Conservation (phyloP, 148 eudicot genomes). For the Linanthus parryae region DNA sequence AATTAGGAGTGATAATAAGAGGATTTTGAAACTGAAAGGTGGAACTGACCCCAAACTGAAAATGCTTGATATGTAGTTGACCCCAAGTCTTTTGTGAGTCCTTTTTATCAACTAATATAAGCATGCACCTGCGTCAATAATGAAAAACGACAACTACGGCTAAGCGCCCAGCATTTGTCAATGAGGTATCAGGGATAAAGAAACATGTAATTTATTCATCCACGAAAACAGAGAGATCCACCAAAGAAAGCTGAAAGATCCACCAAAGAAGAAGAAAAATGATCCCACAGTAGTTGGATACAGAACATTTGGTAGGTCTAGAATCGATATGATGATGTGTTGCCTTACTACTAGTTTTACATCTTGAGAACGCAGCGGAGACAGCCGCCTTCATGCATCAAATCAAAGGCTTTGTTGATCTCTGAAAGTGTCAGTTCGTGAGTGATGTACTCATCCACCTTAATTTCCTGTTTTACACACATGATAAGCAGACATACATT, state of each 20-base stretch:
- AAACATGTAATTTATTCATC: not conserved
- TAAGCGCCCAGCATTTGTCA: no score
- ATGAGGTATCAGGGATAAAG: not conserved
- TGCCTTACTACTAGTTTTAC: not conserved
- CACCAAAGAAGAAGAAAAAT: not conserved
- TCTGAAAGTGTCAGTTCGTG: constrained; percentile 62
- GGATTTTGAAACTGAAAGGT: no score
- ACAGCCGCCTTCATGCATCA: constrained; percentile 85
- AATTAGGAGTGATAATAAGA: no score
- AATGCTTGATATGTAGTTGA: no score
- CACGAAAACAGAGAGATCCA: not conserved
- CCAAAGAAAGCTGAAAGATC: not conserved
- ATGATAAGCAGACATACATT: not conserved
- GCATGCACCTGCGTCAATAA: no score
- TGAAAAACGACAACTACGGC: no score
- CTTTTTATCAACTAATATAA: no score
- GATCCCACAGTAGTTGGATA: not conserved
- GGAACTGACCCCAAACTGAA: no score
- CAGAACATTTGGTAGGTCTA: no score
- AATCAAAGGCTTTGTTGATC: constrained; percentile 83
- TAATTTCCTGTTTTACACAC: constrained; percentile 60
- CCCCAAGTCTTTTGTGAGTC: no score
- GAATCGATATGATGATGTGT: no score
- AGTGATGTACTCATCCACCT: constrained; percentile 93
- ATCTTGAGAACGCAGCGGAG: constrained; percentile 74